Evolutionary conservation across 495 filamentous ascomycete species (phyloP).

Genomic region (Hypoxylon lenormandii): DNA sequence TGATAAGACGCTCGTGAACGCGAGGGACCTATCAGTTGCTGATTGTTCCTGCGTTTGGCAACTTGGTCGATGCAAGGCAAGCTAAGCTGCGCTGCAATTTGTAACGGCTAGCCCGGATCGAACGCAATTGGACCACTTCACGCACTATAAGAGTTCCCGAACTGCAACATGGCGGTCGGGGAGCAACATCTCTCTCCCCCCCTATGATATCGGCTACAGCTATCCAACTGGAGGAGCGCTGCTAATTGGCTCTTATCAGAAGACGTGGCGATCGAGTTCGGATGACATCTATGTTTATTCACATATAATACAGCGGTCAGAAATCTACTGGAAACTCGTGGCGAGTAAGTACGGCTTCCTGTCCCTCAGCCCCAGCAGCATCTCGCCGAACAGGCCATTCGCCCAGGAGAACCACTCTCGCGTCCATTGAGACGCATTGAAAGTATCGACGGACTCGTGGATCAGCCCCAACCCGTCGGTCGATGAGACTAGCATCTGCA

Average conservation of each 20-base stretch:
- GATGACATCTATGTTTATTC: constrained; percentile 28
- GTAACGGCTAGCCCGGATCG: constrained; percentile 40
- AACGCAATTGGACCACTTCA: constrained; percentile 43
- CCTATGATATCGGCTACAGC: constrained; percentile 6
- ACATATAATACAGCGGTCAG: constrained; percentile 19
- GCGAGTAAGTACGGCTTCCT: constrained; percentile 61
- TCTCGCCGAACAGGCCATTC: constrained; percentile 70
- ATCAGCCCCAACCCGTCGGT: constrained; percentile 65
- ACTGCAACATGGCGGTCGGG: constrained; percentile 18
- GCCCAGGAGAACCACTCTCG: constrained; percentile 72
- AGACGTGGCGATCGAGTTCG: constrained; percentile 42
- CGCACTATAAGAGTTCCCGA: constrained; percentile 29
- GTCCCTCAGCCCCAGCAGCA: constrained; percentile 64
- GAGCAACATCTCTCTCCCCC: neutral
- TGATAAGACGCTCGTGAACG: constrained; percentile 24
- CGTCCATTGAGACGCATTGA: constrained; percentile 56
- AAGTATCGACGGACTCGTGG: constrained; percentile 55
- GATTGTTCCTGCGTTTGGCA: constrained; percentile 46
- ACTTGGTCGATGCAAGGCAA: constrained; percentile 27
- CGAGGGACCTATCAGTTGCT: constrained; percentile 13
- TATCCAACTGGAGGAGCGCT: constrained; percentile 4
- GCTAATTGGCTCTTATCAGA: constrained; percentile 4
- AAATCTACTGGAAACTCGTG: constrained; percentile 50
- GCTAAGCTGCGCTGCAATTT: constrained; percentile 31
- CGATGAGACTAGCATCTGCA: constrained; percentile 64